A percentile compares a stretch with the other conserved stretches of the same genome.
These are phyloP conservation scores for Trichophyton simii DNA, from an alignment of 2,329 filamentous ascomycete genomes.

Conservation along the genomic window DNA sequence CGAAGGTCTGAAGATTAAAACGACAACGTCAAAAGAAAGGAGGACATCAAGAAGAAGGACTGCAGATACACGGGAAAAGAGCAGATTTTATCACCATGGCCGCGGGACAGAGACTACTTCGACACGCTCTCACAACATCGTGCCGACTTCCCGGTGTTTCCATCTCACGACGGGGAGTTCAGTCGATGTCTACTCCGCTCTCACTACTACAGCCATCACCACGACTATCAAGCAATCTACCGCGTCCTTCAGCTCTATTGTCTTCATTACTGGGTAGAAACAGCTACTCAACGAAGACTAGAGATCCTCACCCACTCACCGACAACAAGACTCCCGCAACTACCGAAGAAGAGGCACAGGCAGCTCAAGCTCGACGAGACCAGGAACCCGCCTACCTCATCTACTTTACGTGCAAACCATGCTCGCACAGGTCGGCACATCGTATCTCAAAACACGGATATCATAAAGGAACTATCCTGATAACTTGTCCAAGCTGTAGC, in stretches of 20 bases:
- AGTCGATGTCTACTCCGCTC: not conserved
- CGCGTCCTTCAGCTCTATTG: slow-evolving; percentile 5
- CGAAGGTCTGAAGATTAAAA: not conserved
- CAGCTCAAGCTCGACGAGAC: slow-evolving; percentile 26
- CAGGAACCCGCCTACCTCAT: slow-evolving; percentile 65
- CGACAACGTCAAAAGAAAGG: not conserved
- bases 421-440: slow-evolving; percentile 67
- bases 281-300: slow-evolving; percentile 13
- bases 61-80: too few relatives aligned
- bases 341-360: slow-evolving; percentile 13
- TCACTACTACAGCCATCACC: not conserved
- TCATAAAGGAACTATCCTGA: slow-evolving; percentile 76
- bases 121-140: slow-evolving; percentile 3
- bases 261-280: slow-evolving; percentile 18
- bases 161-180: not conserved
- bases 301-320: slow-evolving; percentile 23
- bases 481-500: slow-evolving; percentile 74
- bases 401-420: slow-evolving; percentile 86
- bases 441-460: slow-evolving; percentile 88
- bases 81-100: slow-evolving; percentile 6
- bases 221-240: not conserved
- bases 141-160: not conserved
- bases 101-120: slow-evolving; percentile 7
- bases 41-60: not conserved
- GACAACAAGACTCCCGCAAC: slow-evolving; percentile 21